Base-by-base conservation (phyloP, 2,329 filamentous ascomycete species). In the Aspergillus pseudonomiae region DNA sequence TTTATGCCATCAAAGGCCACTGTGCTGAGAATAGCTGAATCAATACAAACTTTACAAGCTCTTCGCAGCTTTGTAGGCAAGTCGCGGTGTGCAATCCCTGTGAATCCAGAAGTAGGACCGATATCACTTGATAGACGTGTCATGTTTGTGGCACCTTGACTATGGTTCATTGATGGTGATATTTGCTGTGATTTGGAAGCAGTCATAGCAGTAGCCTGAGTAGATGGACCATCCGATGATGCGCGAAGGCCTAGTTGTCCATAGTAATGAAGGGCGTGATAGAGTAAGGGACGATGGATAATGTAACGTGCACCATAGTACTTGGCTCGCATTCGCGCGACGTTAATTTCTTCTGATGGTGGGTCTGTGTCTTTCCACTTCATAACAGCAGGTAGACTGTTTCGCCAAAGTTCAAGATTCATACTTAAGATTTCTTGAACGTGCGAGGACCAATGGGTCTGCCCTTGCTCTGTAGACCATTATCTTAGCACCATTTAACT, bases 231-330 rank as follows among this genome's bases (percentile, higher is more conserved):
- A 7, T 70, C 68, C 19, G 72, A 62, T 3, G 62, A 66, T 14
- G 71, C 34, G 16, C 65, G 68, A 16, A 64, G 69, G 90, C 74
- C 77, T 28, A 75, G 70, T 57, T 77, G 73, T 67, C 73, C 70
- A 16, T 81, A 79, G 59, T 81, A 80, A 65, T 88, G 85, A 2
- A 89, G 81, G 2, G 84, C 85, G 61, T 86, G 83, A 68, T 87
- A 85, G 24, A 90, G 77, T 64, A 94, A 93, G 0, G 92, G 92
- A 28, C 95, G 87, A 75, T 95, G 91, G 30, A 94, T 94, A 73
- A 98, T 94, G 66, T 96, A 93, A 67, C 91, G 87, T 0, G 93
- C 94, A 24, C 95, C 95, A 83, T 94, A 98, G 77, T 95, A 98
- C 77, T 99, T 98, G 16, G 92, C 95, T 48, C 94, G 89, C 65